Base-by-base conservation (phyloP, 768 basidiomycete genomes). In the Amanita fuliginea region DNA sequence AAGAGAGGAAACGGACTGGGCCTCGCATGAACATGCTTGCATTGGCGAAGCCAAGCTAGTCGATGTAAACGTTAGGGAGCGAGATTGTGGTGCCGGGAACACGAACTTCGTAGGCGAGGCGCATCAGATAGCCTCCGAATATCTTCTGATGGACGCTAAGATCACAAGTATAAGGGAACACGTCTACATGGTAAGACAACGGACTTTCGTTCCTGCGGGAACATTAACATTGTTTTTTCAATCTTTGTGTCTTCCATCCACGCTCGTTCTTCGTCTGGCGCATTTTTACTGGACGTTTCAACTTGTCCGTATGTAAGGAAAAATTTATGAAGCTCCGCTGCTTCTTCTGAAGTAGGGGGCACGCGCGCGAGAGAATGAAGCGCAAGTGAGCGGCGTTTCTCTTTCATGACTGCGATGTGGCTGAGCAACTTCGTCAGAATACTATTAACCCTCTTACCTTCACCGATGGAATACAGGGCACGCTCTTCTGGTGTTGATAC, bases 91-190 rank as follows among this genome's bases (percentile, higher is more conserved):
- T 19, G 19, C 10, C 4, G 2, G 2, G n/a, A 13, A 33, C 45
- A 51, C 62, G 44, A 49, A 80, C 81, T 67, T 86, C 85, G 56
- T 85, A 83, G 2, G 83, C 86, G 30, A 87, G 67, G 16, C 86
- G 60, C 72, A 77, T 77, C 40, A 77, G 57, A 52, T 75, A 75
- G 57, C 86, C 86, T 61, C 86, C 86, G 56, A 91, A 92, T 11
- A 90, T 71, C 61, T 91, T 91, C 51, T 83, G 81, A 59, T 91
- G 88, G 3, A 90, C 73, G 54, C 84, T 86, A 19, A 4, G n/a
- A 18, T 44, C 53, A 37, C 5, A 22, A 6, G 41, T 18, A 21
- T 32, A 13, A 16, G 10, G n/a, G 11, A 34, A 36, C 19, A 46
- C 13, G 3, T 34, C 9, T 16, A 21, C 30, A 16, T 4, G 22